A percentile compares a stretch with the other conserved stretches of the same genome.
These are phyloP conservation scores for Colletotrichum sp. DNA, from an alignment of 2,329 filamentous ascomycete genomes.

Conservation along the genomic window DNA sequence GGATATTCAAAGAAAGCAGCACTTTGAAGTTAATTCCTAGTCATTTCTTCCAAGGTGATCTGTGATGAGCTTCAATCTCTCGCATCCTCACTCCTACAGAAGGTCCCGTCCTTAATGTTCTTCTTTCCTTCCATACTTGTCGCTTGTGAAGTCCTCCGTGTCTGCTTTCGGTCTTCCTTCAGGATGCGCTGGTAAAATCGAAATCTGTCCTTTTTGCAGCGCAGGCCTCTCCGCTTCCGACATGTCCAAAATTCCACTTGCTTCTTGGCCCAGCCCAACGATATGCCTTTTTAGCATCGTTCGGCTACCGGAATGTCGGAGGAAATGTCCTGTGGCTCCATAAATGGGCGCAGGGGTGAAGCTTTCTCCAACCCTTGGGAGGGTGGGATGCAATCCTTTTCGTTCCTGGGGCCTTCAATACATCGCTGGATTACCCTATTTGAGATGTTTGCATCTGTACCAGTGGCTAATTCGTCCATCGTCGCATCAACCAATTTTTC, in stretches of 20 bases:
- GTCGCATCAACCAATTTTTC: background rate
- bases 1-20: background rate
- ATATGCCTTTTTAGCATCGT: background rate
- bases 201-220: background rate
- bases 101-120: background rate
- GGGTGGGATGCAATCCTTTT: background rate
- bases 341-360: background rate
- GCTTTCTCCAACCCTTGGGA: background rate
- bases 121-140: background rate
- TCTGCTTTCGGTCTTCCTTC: background rate
- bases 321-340: background rate
- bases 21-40: accelerated
- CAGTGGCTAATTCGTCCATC: background rate
- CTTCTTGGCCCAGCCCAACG: background rate
- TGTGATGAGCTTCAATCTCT: background rate
- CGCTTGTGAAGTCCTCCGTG: background rate
- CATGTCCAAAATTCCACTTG: background rate
- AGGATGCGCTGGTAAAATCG: background rate
- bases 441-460: background rate
- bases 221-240: background rate
- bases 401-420: background rate
- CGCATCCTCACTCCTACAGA: background rate
- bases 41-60: background rate
- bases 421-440: background rate
- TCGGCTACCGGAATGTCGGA: background rate